A percentile compares a stretch with the other conserved stretches of the same genome.
Conservation (phyloP, 352 stramenopile genomes). For the Phytophthora boehmeriae region DNA sequence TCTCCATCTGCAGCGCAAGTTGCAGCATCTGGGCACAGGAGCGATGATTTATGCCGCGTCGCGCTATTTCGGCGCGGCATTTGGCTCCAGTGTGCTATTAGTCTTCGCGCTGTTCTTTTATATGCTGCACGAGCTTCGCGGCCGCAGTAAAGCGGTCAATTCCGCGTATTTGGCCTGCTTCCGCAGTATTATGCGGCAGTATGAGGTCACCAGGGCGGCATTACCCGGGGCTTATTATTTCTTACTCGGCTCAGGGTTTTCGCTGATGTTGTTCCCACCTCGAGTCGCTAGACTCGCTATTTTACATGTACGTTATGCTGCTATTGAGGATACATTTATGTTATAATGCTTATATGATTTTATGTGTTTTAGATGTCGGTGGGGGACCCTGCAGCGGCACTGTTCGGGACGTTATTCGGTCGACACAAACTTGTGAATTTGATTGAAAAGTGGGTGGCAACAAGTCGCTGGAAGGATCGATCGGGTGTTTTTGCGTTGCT, state of each 20-base stretch:
- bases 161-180: conserved; percentile 49
- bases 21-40: conserved; percentile 56
- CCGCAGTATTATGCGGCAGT: conserved; percentile 44
- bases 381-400: conserved; percentile 53
- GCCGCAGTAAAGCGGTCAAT: conserved; percentile 33
- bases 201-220: conserved; percentile 41
- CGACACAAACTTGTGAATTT: conserved; percentile 35
- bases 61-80: conserved; percentile 24
- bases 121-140: conserved; percentile 39
- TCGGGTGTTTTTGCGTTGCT: conserved; percentile 43
- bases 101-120: conserved; percentile 44
- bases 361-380: conserved; percentile 45
- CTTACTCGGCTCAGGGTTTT: conserved; percentile 49
- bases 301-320: conserved; percentile 46
- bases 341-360: conserved; percentile 5
- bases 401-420: conserved; percentile 52
- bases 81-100: conserved; percentile 35
- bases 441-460: conserved; percentile 21
- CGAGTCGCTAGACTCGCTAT: conserved; percentile 55
- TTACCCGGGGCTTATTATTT: conserved; percentile 72
- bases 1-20: conserved; percentile 54
- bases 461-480: conserved; percentile 57
- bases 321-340: background rate
- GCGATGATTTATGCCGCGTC: conserved; percentile 51
- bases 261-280: conserved; percentile 41